phyloP scores from a whole-genome alignment of 2,329 filamentous ascomycete genomes.

The Penicillium paneum region DNA sequence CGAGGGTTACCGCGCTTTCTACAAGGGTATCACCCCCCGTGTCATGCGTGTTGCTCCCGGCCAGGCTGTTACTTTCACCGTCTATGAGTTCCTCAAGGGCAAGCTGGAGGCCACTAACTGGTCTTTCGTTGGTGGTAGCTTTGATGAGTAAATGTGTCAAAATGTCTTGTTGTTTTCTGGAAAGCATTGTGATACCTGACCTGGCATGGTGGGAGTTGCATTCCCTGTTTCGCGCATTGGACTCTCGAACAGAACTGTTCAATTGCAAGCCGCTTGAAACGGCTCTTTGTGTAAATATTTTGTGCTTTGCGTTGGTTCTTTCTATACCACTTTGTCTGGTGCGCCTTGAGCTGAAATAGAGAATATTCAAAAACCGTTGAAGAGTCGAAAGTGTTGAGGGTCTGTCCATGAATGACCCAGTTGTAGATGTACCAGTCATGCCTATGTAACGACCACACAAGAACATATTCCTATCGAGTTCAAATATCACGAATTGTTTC shows the following conservation, averaged over 20 bases:
- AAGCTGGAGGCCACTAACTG: conserved; percentile 66
- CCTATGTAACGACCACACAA: neutral
- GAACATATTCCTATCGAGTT: neutral
- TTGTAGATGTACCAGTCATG: neutral
- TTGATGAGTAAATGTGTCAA: conserved; percentile 55
- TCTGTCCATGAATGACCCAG: neutral
- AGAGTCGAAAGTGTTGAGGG: neutral
- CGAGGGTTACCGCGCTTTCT: conserved; percentile 92
- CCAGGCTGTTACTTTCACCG: conserved; percentile 74
- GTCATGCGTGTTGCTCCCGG: conserved; percentile 97
- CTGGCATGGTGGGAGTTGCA: conserved; percentile 17
- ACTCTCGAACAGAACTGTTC: conserved; percentile 7
- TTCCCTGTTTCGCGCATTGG: conserved; percentile 5
- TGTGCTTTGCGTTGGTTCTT: conserved; percentile 12
- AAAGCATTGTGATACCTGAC: conserved; percentile 27
- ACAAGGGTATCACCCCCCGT: conserved; percentile 96
- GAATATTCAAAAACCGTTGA: neutral
- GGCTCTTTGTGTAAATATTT: conserved; percentile 19
- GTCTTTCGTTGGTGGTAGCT: conserved; percentile 58
- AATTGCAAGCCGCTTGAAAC: conserved; percentile 11
- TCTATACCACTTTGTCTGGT: conserved; percentile 20
- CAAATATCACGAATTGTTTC: too few species aligned
- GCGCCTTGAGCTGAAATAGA: conserved; percentile 5
- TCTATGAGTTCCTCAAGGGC: conserved; percentile 74
- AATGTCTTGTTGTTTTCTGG: conserved; percentile 8